Conservation (phyloP, 495 filamentous ascomycete species). For the Podospora pseudoanserina region DNA sequence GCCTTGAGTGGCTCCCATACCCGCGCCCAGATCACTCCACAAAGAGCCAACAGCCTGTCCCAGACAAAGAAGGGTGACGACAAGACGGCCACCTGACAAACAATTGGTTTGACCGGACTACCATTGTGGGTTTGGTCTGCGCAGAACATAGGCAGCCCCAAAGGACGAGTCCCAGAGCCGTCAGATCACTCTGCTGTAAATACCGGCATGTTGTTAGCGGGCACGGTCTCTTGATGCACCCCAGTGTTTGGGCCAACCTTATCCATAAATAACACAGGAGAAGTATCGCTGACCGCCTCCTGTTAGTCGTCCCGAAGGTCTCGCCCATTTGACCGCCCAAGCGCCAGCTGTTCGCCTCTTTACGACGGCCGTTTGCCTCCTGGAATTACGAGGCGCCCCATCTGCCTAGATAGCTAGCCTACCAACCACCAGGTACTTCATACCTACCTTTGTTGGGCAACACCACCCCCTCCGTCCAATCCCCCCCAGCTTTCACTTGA, state of each 20-base stretch:
- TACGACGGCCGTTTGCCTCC: conserved; percentile 14
- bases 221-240: conserved; percentile 10
- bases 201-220: conserved; percentile 21
- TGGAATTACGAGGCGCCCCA: conserved; percentile 22
- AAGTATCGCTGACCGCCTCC: conserved; percentile 29
- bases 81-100: conserved; percentile 5
- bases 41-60: background rate
- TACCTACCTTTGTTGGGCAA: conserved; percentile 15
- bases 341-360: conserved; percentile 2
- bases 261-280: conserved; percentile 4
- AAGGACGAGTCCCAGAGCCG: background rate
- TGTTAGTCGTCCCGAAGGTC: conserved; percentile 25
- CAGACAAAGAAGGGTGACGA: conserved; percentile 12
- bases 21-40: background rate
- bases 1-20: background rate
- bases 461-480: background rate
- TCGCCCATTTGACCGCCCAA: conserved; percentile 11
- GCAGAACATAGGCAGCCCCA: conserved; percentile 8
- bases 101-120: conserved; percentile 16
- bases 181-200: background rate
- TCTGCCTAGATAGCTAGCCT: conserved; percentile 27
- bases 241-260: conserved; percentile 10
- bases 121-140: background rate
- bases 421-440: conserved; percentile 28
- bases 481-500: background rate